phyloP scores from a whole-genome alignment of 192 early-diverging fungal genomes.

The Coemansia sp. region DNA sequence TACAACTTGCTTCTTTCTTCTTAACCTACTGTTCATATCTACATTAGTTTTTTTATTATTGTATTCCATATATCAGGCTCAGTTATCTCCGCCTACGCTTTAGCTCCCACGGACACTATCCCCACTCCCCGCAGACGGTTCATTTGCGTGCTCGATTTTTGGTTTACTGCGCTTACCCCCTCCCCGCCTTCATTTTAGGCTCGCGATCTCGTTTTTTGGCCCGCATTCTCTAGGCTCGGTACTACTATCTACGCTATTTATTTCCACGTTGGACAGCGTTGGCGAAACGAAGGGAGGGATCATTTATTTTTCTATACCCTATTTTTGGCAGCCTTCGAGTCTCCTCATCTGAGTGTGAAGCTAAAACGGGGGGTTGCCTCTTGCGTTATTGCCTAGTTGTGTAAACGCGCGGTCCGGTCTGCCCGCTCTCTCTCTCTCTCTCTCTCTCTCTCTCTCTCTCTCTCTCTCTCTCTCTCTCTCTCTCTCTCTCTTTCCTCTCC shows the following conservation, averaged over 20 bases:
- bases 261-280: background rate
- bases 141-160: background rate
- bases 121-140: background rate
- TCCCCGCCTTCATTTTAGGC: background rate
- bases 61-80: slow-evolving; percentile 6
- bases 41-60: background rate
- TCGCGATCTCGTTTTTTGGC: background rate
- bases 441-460: background rate
- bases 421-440: background rate
- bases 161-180: background rate
- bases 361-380: background rate
- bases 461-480: background rate
- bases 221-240: slow-evolving; percentile 2
- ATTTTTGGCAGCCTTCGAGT: slow-evolving; percentile 3
- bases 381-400: background rate
- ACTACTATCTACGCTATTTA: background rate
- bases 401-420: background rate
- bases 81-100: background rate
- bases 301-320: background rate
- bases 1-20: slow-evolving; percentile 5
- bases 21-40: background rate
- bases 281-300: background rate
- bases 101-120: background rate
- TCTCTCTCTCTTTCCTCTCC: background rate
- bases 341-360: background rate